Evolutionary conservation across 225 moss, liverwort and hornwort genomes (phyloP), one percentile per base, ranked within the genome.

Genomic region (Pleurozium schreberi): DNA sequence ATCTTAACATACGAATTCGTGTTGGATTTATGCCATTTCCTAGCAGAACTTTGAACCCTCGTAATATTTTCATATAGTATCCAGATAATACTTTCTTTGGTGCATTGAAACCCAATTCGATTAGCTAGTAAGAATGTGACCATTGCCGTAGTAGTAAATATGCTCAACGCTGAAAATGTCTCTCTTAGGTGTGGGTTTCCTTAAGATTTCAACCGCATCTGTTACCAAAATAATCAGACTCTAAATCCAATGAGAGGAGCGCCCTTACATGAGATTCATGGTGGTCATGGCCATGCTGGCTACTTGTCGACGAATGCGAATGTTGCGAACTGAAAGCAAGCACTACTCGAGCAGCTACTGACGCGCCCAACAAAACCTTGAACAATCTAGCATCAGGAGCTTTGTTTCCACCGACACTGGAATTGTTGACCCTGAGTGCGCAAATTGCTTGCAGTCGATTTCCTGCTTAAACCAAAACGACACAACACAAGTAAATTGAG

Each of bases 331-430:
- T 76, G 11, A 94, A 90, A 66, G 88, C 92, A 90, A 94, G 85
- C 79, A 94, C 94, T 74, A 94, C 92, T 86, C 94, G 93, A 84
- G 93, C 93, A 89, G 93, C 92, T 80, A 94, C 90, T 52, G 93
- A 92, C 22, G 92, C 93, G 76, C 94, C 92, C 58, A 93, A 81
- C 82, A 94, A 90, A 77, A 87, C 53, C 60, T 92, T 90, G 77
- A 83, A 94, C 80, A 94, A 83, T n/a, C 81, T 59, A 63, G 63
- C 47, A 88, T 89, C 90, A 66, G 86, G 88, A 84, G 78, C 70
- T 52, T 45, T 50, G 60, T 64, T 88, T 45, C 92, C 82, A 80
- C 80, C 83, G 33, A 80, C 85, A 85, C 73, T 58, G 55, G 80
- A 79, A 73, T 89, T 83, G 49, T 80, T 75, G 38, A 69, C 64